A percentile compares a stretch with the other conserved stretches of the same genome.
Evolutionary conservation across 306 rosid genomes (phyloP).

Genomic region (Dalbergia cochinchinensis): DNA sequence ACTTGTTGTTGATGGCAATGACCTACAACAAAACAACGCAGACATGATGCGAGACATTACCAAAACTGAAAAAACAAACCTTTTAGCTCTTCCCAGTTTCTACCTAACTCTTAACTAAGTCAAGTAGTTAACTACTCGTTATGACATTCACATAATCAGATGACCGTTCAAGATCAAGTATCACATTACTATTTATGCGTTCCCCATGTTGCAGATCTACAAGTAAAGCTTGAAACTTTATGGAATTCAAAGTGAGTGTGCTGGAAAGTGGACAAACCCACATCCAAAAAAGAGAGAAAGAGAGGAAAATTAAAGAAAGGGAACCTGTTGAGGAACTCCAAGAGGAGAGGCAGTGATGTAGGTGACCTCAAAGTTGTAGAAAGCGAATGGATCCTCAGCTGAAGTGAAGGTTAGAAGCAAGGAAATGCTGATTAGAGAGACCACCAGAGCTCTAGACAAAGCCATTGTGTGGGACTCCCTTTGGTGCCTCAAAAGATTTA

Average conservation of each 20-base stretch:
- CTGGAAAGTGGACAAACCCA: constrained; percentile 23
- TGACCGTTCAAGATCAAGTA: constrained; percentile 34
- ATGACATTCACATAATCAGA: constrained; percentile 4
- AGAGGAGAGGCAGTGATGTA: constrained; percentile 95
- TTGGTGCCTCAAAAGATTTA: constrained; percentile 36
- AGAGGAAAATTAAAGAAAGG: constrained; percentile 2
- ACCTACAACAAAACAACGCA: constrained; percentile 69
- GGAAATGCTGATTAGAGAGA: constrained; percentile 55
- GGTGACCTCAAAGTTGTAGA: constrained; percentile 67
- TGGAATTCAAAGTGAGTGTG: constrained; percentile 3
- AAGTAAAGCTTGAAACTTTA: constrained; percentile 46
- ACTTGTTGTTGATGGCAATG: constrained; percentile 80
- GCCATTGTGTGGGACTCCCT: constrained; percentile 53
- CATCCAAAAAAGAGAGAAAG: constrained; percentile 25
- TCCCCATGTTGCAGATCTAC: constrained; percentile 52
- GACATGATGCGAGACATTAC: constrained; percentile 24
- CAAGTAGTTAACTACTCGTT: constrained; percentile 17
- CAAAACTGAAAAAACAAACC: constrained; percentile 5
- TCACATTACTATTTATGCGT: constrained; percentile 27
- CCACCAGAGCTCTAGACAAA: constrained; percentile 48
- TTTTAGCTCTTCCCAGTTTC: background rate
- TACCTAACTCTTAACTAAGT: constrained; percentile 21
- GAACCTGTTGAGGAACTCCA: constrained; percentile 90
- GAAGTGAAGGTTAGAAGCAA: constrained; percentile 60
- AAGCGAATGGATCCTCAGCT: constrained; percentile 70